A percentile compares a stretch with the other conserved stretches of the same genome.
Evolutionary conservation across 1,284 basidiomycete species (phyloP).

Genomic region (Cerioporus squamosus): DNA sequence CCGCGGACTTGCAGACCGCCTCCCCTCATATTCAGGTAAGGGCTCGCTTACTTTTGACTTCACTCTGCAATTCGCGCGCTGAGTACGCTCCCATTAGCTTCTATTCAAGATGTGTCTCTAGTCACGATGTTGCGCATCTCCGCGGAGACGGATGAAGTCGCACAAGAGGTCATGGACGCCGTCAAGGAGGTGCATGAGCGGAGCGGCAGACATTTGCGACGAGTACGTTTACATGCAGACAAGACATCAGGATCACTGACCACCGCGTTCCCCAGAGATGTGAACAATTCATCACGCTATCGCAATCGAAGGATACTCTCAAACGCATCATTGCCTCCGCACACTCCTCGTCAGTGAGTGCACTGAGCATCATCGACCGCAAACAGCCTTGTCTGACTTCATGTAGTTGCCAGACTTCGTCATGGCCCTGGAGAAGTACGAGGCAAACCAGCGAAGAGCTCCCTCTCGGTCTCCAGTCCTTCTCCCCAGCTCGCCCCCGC

Average conservation of each 20-base stretch:
- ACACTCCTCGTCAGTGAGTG: constrained; percentile 54
- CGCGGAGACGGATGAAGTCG: constrained; percentile 59
- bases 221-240: constrained; percentile 38
- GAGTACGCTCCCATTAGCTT: constrained; percentile 42
- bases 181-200: constrained; percentile 49
- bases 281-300: constrained; percentile 60
- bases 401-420: constrained; percentile 73
- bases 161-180: constrained; percentile 44
- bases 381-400: not conserved
- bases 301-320: constrained; percentile 47
- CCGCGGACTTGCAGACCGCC: constrained; percentile 49
- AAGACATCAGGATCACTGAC: not conserved
- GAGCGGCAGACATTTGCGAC: constrained; percentile 56
- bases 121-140: constrained; percentile 69
- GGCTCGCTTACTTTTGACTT: not conserved
- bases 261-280: constrained; percentile 57
- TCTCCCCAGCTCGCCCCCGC: constrained; percentile 22
- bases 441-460: constrained; percentile 16
- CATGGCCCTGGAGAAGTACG: constrained; percentile 48
- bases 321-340: constrained; percentile 48
- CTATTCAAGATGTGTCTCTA: constrained; percentile 71
- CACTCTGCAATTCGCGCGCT: not conserved
- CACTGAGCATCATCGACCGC: not conserved
- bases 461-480: constrained; percentile 21
- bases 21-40: constrained; percentile 55